A percentile compares a stretch with the other conserved stretches of the same genome.
phyloP scores from a whole-genome alignment of 805 yeast species.

The Pichia ethanolica region DNA sequence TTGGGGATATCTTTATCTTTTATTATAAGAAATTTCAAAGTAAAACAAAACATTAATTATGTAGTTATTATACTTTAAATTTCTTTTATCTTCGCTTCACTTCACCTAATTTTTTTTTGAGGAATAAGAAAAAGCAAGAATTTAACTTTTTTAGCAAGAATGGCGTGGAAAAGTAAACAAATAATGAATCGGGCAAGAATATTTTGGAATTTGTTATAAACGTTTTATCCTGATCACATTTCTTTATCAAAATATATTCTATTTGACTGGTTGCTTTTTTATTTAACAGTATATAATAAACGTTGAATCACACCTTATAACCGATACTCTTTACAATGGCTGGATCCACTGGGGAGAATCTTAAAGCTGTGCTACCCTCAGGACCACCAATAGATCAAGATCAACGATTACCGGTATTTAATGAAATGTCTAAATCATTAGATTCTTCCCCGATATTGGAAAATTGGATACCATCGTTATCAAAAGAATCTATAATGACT shows the following conservation, averaged over 20 bases:
- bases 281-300: too few relatives aligned
- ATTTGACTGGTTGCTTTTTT: too few relatives aligned
- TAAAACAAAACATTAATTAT: too few relatives aligned
- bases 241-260: background rate
- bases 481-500: too few relatives aligned
- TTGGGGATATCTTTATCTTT: too few relatives aligned
- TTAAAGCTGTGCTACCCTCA: background rate
- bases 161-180: slow-evolving; percentile 3
- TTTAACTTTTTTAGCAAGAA: background rate
- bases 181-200: background rate
- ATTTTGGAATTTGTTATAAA: background rate
- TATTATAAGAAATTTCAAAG: too few relatives aligned
- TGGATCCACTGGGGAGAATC: slow-evolving; percentile 1
- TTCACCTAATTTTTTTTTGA: background rate
- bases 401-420: background rate
- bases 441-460: background rate
- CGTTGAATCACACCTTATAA: too few relatives aligned
- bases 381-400: background rate
- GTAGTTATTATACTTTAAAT: too few relatives aligned
- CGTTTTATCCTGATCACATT: background rate
- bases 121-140: background rate
- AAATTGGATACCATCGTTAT: too few relatives aligned
- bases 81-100: background rate
- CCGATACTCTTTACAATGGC: slow-evolving; percentile 1
- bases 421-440: too few relatives aligned